A percentile compares a stretch with the other conserved stretches of the same genome.
Evolutionary conservation across 2,329 filamentous ascomycete species (phyloP).

Genomic region (Fusarium succisae): DNA sequence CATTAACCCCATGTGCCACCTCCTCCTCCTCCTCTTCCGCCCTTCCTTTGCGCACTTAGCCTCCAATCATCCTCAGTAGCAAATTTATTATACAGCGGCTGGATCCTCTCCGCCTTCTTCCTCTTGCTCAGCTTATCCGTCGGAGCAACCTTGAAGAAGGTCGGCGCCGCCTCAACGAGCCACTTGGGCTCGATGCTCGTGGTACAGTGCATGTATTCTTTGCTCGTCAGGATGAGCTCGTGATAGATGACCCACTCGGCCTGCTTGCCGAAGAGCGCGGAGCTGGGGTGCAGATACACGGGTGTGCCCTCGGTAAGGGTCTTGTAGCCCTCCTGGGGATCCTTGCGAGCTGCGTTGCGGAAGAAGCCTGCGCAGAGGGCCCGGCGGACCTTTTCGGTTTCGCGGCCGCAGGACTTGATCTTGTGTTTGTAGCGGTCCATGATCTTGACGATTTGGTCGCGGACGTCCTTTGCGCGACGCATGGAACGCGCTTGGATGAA

Average conservation of each 20-base stretch:
- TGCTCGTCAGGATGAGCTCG: constrained; percentile 87
- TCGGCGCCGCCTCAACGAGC: constrained; percentile 96
- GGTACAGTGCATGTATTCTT: constrained; percentile 98
- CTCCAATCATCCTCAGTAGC: constrained; percentile 95
- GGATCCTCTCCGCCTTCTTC: constrained; percentile 93
- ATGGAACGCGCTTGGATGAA: constrained; percentile 95
- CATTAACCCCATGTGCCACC: constrained; percentile 88
- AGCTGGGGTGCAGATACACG: constrained; percentile 92
- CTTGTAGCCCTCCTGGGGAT: constrained; percentile 96
- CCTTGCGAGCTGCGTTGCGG: constrained; percentile 92
- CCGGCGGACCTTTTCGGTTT: constrained; percentile 87
- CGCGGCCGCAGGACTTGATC: constrained; percentile 84
- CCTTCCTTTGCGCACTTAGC: constrained; percentile 84
- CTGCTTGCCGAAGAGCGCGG: constrained; percentile 92
- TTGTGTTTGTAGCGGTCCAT: constrained; percentile 90
- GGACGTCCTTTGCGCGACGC: constrained; percentile 88
- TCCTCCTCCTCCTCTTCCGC: constrained; percentile 82
- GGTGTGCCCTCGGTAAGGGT: constrained; percentile 95
- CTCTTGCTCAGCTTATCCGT: constrained; percentile 88
- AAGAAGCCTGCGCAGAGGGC: constrained; percentile 95
- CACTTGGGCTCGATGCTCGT: constrained; percentile 93
- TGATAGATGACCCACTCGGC: constrained; percentile 97
- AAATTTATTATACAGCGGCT: constrained; percentile 94
- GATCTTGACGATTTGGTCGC: constrained; percentile 90
- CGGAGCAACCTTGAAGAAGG: constrained; percentile 96